Evolutionary conservation across 257 asterid species (phyloP).

Genomic region (Anisodus acutangulus): DNA sequence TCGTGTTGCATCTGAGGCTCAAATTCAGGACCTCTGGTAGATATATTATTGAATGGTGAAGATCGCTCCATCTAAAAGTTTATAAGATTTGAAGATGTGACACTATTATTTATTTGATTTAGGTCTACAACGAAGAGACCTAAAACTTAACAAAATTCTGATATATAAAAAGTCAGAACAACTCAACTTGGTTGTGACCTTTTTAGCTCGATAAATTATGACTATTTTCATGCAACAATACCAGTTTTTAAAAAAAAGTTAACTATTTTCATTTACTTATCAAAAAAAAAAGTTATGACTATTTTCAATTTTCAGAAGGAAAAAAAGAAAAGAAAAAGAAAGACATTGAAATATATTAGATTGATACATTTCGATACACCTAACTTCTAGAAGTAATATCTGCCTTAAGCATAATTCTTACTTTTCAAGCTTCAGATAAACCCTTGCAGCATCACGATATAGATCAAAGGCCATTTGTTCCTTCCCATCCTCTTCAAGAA

Average conservation of each 20-base stretch:
- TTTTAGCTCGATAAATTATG: background rate
- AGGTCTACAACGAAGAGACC: background rate
- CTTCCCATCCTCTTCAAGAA: slow-evolving; percentile 94
- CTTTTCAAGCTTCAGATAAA: slow-evolving; percentile 91
- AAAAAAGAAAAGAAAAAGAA: background rate
- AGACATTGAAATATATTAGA: background rate
- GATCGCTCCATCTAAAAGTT: background rate
- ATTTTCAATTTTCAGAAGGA: background rate
- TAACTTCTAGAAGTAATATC: slow-evolving; percentile 1
- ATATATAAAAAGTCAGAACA: background rate
- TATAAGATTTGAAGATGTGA: background rate
- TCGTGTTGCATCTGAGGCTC: background rate
- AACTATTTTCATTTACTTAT: too few species aligned
- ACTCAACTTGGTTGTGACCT: slow-evolving; percentile 14
- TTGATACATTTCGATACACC: background rate
- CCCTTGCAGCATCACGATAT: slow-evolving; percentile 80
- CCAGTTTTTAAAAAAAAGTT: too few species aligned
- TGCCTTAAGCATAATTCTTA: slow-evolving; percentile 43
- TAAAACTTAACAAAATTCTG: background rate
- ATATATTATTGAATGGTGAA: background rate
- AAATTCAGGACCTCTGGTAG: background rate
- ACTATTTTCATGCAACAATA: background rate
- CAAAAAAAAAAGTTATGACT: background rate
- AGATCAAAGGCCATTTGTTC: slow-evolving; percentile 98
- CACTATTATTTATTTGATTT: background rate